A percentile compares a stretch with the other conserved stretches of the same genome.
Conservation (phyloP, 352 stramenopile genomes). For the Phytopythium montanum region DNA sequence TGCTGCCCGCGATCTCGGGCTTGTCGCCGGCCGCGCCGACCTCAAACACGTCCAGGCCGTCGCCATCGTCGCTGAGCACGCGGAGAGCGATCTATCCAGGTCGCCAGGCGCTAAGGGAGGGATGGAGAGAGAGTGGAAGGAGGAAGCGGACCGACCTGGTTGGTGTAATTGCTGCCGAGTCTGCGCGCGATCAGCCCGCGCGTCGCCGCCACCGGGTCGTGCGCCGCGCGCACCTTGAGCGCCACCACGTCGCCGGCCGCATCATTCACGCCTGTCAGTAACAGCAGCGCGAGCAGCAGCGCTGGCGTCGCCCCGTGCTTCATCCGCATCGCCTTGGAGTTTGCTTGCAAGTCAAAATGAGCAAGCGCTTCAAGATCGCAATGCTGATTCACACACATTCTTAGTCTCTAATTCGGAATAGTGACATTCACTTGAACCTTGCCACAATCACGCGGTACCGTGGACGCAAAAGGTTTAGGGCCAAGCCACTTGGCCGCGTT, state of each 20-base stretch:
- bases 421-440: no score
- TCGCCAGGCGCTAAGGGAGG: no score
- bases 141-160: conserved; percentile 35
- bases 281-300: background rate
- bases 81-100: conserved; percentile 47
- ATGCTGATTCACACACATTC: background rate
- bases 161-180: conserved; percentile 47
- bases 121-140: no score
- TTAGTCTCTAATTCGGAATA: no score
- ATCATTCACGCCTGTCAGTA: conserved; percentile 8
- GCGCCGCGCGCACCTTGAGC: conserved; percentile 18
- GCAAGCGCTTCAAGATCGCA: background rate
- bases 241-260: conserved; percentile 12
- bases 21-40: conserved; percentile 39
- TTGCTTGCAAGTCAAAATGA: no score
- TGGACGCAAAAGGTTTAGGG: background rate
- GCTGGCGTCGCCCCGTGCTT: background rate
- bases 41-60: conserved; percentile 65
- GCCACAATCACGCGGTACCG: background rate
- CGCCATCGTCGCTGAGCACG: conserved; percentile 26
- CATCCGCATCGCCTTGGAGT: background rate
- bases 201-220: conserved; percentile 45
- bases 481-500: background rate
- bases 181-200: conserved; percentile 57
- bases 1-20: conserved; percentile 48